These are phyloP conservation scores for Achaetomium macrosporum DNA, from an alignment of 2,329 filamentous ascomycete species.

Conservation along the genomic window DNA sequence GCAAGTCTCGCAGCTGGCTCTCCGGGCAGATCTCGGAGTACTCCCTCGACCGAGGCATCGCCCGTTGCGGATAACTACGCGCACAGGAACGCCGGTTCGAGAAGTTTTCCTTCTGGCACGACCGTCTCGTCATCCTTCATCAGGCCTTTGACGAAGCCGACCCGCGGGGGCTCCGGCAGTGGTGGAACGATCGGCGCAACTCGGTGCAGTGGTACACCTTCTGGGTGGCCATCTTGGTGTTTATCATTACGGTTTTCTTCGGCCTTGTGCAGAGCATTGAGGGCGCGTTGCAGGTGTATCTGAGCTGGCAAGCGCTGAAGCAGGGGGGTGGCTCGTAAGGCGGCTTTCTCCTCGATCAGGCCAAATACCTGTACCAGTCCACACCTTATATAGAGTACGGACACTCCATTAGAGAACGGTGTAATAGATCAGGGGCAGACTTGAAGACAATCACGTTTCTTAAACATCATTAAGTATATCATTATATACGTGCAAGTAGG, in stretches of 20 bases:
- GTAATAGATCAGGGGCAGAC: too few species aligned
- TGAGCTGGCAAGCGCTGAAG: too few species aligned
- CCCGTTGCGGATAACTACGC: neutral
- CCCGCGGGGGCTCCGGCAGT: conserved; percentile 33
- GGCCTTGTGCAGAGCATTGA: conserved; percentile 35
- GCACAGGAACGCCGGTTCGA: neutral
- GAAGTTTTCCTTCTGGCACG: conserved; percentile 36
- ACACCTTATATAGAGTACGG: too few species aligned
- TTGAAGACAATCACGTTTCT: too few species aligned
- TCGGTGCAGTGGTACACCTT: conserved; percentile 42
- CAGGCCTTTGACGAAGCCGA: conserved; percentile 36
- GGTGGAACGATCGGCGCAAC: conserved; percentile 39
- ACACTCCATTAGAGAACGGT: too few species aligned
- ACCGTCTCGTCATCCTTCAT: conserved; percentile 38
- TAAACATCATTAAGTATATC: too few species aligned
- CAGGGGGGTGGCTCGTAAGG: too few species aligned
- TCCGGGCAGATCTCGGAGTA: neutral
- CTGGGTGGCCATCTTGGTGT: conserved; percentile 32
- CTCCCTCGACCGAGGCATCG: neutral
- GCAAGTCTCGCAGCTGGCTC: neutral
- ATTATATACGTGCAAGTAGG: too few species aligned
- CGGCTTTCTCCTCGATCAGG: too few species aligned
- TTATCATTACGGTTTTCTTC: conserved; percentile 37
- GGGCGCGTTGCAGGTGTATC: conserved; percentile 1
- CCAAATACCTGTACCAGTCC: too few species aligned